Base-by-base conservation (phyloP, 148 eudicot genomes). In the Cornus florida region DNA sequence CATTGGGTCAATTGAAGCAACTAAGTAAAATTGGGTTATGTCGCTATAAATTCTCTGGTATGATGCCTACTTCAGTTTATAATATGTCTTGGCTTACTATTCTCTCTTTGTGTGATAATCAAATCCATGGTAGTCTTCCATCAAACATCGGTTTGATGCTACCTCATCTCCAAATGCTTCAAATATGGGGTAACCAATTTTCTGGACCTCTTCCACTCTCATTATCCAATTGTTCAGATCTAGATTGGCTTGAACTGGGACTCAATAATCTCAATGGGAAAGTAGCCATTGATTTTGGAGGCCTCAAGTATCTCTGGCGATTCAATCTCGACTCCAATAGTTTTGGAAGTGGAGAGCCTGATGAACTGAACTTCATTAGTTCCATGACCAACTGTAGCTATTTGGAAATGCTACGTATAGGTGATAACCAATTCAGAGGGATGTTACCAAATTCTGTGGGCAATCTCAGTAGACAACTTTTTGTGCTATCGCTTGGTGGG, bases 191-290 rank as follows among this genome's bases (percentile, higher is more conserved):
- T 1, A 77, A 77, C 74, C 50, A 70, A 17, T 77, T 77, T 31
- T 31, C 74, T 10, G 74, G 80, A 33, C 74, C 59, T 20, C 60
- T 72, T 41, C 75, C 75, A 19, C 12, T 23, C 53, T 72, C 75
- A 48, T 43, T 72, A 23, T 72, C 75, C 57, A 72, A 72, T 56
- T 23, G 24, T 43, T 72, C 75, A 6, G 33, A 72, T 7, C 50
- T 72, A 20, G 6, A 7, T 12, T 35, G 5, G 28, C 23, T 72
- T 41, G 57, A 72, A 20, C 28, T 72, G 9, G 11, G 4, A 14
- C 0, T 2, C 31, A 72, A 48, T 22, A 28, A 72, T 50, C 48
- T 72, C 56, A 72, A 24, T 43, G 75, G 75, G 7, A 72, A 72
- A 14, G 6, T 72, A 5, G 10, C 28, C 0, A 7, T 24, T 17